Evolutionary conservation across 2,329 filamentous ascomycete genomes (phyloP).

Genomic region (Truncatella angustata): DNA sequence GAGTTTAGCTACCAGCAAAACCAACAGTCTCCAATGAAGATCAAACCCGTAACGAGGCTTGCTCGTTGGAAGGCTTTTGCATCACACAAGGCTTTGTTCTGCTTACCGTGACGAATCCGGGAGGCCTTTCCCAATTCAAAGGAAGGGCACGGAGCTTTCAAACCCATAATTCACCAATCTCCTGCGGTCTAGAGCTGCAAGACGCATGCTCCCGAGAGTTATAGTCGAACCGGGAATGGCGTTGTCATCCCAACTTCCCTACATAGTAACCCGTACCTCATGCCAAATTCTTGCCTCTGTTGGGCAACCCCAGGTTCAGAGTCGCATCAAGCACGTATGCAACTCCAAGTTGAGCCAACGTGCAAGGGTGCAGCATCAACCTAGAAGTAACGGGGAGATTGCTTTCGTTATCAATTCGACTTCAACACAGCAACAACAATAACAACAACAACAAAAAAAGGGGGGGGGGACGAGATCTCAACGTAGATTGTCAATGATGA

Average conservation of each 20-base stretch:
- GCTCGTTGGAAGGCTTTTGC: neutral
- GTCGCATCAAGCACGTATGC: neutral
- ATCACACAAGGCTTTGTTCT: constrained; percentile 3
- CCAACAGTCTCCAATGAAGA: neutral
- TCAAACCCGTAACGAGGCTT: neutral
- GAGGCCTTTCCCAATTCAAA: neutral
- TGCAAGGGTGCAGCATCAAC: no score
- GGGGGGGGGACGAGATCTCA: neutral
- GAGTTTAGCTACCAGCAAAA: constrained; percentile 4
- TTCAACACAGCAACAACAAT: no score
- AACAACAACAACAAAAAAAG: no score
- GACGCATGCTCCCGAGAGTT: neutral
- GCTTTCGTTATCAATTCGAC: no score
- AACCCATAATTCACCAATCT: neutral
- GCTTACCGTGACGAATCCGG: neutral
- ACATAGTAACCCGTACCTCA: constrained; percentile 1
- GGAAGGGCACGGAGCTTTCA: constrained; percentile 1
- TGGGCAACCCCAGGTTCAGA: neutral
- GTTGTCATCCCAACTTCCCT: constrained; percentile 2
- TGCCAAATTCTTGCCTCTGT: neutral
- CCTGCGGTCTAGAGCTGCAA: neutral
- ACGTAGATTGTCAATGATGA: neutral
- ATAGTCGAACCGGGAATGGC: neutral
- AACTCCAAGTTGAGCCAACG: neutral
- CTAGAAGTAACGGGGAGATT: no score